Conservation (phyloP, 108 stramenopile genomes). For the Conticribra weissflogii region DNA sequence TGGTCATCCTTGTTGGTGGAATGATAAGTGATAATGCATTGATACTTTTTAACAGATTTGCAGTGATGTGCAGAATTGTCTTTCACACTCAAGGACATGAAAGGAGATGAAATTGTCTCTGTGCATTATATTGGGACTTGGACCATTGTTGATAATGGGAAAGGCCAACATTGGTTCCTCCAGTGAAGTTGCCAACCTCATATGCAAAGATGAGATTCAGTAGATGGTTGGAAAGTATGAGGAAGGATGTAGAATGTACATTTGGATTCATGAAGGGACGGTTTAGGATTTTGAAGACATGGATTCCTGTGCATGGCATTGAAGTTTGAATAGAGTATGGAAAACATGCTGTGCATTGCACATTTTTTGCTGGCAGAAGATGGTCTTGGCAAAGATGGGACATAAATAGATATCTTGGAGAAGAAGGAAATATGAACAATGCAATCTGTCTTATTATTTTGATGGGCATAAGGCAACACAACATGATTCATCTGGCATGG, state of each 20-base stretch:
- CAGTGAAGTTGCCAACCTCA: background rate
- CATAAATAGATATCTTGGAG: background rate
- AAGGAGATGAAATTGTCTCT: background rate
- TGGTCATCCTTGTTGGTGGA: conserved; percentile 8
- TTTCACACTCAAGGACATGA: conserved; percentile 15
- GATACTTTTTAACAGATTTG: conserved; percentile 2
- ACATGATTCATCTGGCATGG: no score
- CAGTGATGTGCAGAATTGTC: background rate
- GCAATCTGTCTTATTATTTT: background rate
- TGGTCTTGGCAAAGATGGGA: background rate
- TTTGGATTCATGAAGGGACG: background rate
- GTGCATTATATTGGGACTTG: conserved; percentile 8
- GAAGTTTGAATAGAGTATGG: no score
- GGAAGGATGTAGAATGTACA: no score
- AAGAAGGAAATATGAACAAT: background rate
- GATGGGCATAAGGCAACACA: no score
- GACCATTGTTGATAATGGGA: conserved; percentile 10
- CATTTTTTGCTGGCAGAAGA: conserved; percentile 11
- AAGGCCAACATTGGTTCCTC: conserved; percentile 17
- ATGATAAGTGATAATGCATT: conserved; percentile 17
- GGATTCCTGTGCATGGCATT: no score
- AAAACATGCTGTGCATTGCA: conserved; percentile 19
- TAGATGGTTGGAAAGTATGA: conserved; percentile 29
- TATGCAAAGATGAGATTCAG: conserved; percentile 7
- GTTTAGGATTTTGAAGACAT: no score